These are phyloP conservation scores for Leccinum broughii DNA, from an alignment of 768 basidiomycete species.

Conservation along the genomic window DNA sequence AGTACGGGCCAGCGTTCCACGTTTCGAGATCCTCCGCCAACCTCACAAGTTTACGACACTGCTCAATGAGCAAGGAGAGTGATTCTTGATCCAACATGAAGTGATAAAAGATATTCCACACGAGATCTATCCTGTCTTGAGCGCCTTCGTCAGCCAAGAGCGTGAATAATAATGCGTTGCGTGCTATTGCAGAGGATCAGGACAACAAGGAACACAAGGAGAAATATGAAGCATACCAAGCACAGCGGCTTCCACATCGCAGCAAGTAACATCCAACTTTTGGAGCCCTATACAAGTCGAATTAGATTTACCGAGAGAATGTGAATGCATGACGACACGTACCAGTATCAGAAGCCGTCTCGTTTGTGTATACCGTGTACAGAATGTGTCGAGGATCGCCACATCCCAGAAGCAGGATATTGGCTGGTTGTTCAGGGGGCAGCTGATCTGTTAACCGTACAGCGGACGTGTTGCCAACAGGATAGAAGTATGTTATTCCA, in stretches of 20 bases:
- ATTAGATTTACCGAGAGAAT: not conserved
- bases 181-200: conserved; percentile 18
- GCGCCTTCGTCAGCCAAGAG: conserved; percentile 27
- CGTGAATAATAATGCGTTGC: conserved; percentile 31
- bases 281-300: conserved; percentile 18
- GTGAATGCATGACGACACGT: not conserved
- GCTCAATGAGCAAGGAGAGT: conserved; percentile 25
- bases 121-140: conserved; percentile 14
- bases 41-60: conserved; percentile 26
- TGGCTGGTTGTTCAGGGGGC: conserved; percentile 46
- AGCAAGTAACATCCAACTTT: conserved; percentile 32
- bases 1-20: conserved; percentile 31
- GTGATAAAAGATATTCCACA: conserved; percentile 37
- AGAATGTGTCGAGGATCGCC: conserved; percentile 58
- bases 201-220: not conserved
- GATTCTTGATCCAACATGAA: conserved; percentile 27
- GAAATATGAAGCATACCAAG: conserved; percentile 21
- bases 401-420: conserved; percentile 55
- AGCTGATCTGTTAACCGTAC: conserved; percentile 48
- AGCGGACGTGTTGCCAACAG: conserved; percentile 60
- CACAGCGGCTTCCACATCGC: conserved; percentile 32
- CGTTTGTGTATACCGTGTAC: conserved; percentile 42
- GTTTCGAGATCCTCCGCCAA: conserved; percentile 18
- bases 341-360: conserved; percentile 13
- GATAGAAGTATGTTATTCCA: conserved; percentile 50